A percentile compares a stretch with the other conserved stretches of the same genome.
Evolutionary conservation across 1,139 yeast genomes (phyloP).

Genomic region (Taphrina deformans): DNA sequence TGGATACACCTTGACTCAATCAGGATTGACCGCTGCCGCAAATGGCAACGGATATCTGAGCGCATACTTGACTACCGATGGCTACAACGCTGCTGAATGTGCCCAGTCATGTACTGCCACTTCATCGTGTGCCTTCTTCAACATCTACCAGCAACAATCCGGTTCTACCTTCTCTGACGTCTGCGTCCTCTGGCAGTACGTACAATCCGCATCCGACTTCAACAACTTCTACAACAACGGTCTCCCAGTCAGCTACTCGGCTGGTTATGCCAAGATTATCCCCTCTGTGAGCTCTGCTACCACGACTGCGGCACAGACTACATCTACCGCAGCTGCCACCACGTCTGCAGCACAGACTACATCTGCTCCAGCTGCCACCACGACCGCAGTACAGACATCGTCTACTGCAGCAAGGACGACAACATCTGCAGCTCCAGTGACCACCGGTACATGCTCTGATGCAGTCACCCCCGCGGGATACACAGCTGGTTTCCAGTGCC

Average conservation of each 20-base stretch:
- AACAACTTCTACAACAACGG: slow-evolving; percentile 8
- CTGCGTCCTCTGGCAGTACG: background rate
- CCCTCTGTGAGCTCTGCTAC: background rate
- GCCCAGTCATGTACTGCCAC: slow-evolving; percentile 6
- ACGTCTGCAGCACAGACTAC: background rate
- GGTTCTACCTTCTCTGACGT: background rate
- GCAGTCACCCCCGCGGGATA: background rate
- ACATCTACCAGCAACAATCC: slow-evolving; percentile 8
- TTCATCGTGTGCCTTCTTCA: slow-evolving; percentile 5
- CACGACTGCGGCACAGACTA: background rate
- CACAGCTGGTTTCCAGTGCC: background rate
- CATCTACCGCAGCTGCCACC: background rate
- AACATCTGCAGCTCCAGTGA: background rate
- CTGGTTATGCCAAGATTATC: background rate
- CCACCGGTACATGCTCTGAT: background rate
- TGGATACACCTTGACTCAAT: background rate
- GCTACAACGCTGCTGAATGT: background rate
- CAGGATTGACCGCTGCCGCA: slow-evolving; percentile 1
- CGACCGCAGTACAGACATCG: background rate
- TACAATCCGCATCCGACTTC: background rate
- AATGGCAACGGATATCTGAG: background rate
- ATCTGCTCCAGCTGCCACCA: background rate
- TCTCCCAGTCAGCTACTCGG: background rate
- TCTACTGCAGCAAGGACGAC: background rate
- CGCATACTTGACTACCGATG: background rate